Evolutionary conservation across 2,329 filamentous ascomycete species (phyloP).

Genomic region (Domatiomyces globalis): DNA sequence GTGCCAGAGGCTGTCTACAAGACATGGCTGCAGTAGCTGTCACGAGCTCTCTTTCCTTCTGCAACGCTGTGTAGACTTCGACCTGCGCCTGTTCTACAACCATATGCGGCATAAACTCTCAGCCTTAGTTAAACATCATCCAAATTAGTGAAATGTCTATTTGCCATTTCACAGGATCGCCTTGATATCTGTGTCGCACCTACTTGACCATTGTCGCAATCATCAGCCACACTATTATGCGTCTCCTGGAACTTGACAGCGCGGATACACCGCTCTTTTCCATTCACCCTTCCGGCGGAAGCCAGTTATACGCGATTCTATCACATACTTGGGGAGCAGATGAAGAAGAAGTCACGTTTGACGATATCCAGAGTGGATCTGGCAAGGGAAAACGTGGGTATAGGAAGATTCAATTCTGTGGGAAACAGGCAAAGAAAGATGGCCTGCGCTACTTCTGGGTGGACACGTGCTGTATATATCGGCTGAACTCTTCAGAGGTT

Average conservation of each 20-base stretch:
- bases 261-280: conserved; percentile 1
- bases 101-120: too few species aligned
- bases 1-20: too few species aligned
- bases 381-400: conserved; percentile 3
- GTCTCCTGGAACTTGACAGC: conserved; percentile 3
- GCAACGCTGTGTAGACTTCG: too few species aligned
- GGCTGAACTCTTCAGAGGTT: conserved; percentile 11
- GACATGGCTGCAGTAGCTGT: too few species aligned
- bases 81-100: too few species aligned
- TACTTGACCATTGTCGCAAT: too few species aligned
- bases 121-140: too few species aligned
- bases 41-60: too few species aligned
- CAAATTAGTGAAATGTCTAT: too few species aligned
- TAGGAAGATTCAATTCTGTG: conserved; percentile 2
- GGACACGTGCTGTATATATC: conserved; percentile 18
- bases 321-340: conserved; percentile 15
- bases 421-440: not conserved
- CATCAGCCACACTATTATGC: conserved; percentile 2
- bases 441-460: conserved; percentile 17
- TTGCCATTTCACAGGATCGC: too few species aligned
- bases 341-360: conserved; percentile 9
- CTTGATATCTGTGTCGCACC: too few species aligned
- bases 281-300: conserved; percentile 5
- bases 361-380: conserved; percentile 2
- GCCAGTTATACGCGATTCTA: conserved; percentile 11